Evolutionary conservation across 1,284 basidiomycete species (phyloP).

Genomic region (Anthracocystis panici-leucophaei): DNA sequence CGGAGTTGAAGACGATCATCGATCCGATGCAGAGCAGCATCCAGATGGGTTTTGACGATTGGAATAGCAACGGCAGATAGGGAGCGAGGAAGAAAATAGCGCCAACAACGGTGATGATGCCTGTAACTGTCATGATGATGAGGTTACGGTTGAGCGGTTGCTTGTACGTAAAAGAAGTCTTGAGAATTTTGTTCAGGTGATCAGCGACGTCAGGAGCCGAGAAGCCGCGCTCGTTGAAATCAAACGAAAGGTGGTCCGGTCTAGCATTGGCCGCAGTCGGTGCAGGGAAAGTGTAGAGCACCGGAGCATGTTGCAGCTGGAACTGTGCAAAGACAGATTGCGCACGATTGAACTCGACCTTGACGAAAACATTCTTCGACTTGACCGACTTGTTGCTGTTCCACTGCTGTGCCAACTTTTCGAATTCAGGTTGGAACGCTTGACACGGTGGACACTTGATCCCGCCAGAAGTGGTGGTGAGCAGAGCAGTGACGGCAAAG

Average conservation of each 20-base stretch:
- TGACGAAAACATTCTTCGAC: conserved; percentile 52
- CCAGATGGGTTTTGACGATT: conserved; percentile 40
- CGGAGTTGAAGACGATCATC: conserved; percentile 67
- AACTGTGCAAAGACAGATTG: conserved; percentile 55
- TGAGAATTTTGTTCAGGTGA: conserved; percentile 38
- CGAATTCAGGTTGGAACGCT: conserved; percentile 59
- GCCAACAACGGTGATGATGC: conserved; percentile 22
- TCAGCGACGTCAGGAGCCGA: conserved; percentile 41
- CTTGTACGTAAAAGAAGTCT: conserved; percentile 42
- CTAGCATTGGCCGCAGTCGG: conserved; percentile 20
- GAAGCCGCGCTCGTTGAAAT: conserved; percentile 58
- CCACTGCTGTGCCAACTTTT: conserved; percentile 52
- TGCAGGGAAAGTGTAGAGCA: conserved; percentile 55
- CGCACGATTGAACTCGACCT: conserved; percentile 54
- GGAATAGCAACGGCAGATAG: conserved; percentile 25
- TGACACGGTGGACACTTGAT: conserved; percentile 60
- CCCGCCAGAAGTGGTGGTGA: conserved; percentile 48
- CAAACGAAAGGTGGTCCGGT: conserved; percentile 47
- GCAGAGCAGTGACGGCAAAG: conserved; percentile 52
- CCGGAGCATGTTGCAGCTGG: conserved; percentile 57
- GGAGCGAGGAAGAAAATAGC: conserved; percentile 43
- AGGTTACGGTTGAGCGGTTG: conserved; percentile 54
- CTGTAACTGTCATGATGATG: conserved; percentile 22
- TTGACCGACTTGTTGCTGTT: conserved; percentile 36
- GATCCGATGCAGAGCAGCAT: conserved; percentile 51